phyloP scores from a whole-genome alignment of 75 land plant genomes.

The Sequoiadendron giganteum region DNA sequence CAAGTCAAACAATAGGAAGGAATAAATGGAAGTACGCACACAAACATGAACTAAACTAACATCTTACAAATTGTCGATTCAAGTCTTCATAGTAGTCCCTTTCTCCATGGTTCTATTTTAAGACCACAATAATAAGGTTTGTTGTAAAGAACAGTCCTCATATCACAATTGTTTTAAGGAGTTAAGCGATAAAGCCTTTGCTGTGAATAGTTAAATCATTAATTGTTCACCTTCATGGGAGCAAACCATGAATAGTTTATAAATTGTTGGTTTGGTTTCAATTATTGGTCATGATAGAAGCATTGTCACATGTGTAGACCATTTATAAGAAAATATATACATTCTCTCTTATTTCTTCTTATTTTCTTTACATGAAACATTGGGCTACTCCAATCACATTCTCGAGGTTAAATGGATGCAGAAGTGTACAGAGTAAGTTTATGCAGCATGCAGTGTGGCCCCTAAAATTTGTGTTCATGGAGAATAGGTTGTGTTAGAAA shows the following conservation, averaged over 20 bases:
- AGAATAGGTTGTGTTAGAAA: not conserved
- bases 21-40: not conserved
- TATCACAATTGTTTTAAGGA: not conserved
- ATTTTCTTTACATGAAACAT: not conserved
- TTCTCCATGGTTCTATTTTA: not conserved
- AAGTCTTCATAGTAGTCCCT: not conserved
- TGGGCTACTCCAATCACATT: not conserved
- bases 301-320: not conserved
- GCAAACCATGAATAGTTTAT: not conserved
- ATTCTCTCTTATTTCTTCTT: not conserved
- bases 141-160: not conserved
- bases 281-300: not conserved
- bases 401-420: not conserved
- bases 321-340: not conserved
- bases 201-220: not conserved
- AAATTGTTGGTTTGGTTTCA: not conserved
- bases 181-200: not conserved
- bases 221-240: not conserved
- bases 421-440: not conserved
- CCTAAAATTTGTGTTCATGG: not conserved
- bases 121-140: not conserved
- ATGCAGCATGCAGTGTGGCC: not conserved
- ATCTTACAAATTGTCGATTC: not conserved
- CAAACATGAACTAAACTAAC: not conserved
- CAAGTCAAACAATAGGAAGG: not conserved